Conservation (phyloP, 1,284 basidiomycete genomes). For the Athelia sp. region DNA sequence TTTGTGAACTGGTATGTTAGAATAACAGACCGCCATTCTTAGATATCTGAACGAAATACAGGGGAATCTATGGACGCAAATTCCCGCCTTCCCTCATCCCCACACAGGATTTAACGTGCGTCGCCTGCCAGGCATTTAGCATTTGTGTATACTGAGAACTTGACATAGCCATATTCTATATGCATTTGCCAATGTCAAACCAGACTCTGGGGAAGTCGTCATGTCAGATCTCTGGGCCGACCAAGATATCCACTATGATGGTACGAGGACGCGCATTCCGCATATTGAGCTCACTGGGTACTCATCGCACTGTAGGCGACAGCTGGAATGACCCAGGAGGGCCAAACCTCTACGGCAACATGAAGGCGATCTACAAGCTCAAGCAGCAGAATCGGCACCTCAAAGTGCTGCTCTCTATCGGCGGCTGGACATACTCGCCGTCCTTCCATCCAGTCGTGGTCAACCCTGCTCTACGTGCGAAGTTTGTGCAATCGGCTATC, state of each 20-base stretch:
- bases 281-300: constrained; percentile 21
- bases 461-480: constrained; percentile 53
- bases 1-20: constrained; percentile 75
- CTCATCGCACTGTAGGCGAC: constrained; percentile 52
- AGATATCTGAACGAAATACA: constrained; percentile 24
- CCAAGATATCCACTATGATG: constrained; percentile 78
- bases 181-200: constrained; percentile 85
- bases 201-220: constrained; percentile 80
- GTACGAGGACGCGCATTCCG: constrained; percentile 6
- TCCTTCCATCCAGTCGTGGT: constrained; percentile 74
- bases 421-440: constrained; percentile 88
- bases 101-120: constrained; percentile 77
- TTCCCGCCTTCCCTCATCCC: constrained; percentile 82
- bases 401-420: constrained; percentile 83
- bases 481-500: constrained; percentile 78
- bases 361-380: constrained; percentile 87
- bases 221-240: constrained; percentile 93
- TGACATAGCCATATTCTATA: constrained; percentile 68
- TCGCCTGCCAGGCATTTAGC: too few species aligned
- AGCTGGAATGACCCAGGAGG: constrained; percentile 82
- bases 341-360: constrained; percentile 89
- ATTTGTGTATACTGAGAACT: constrained; percentile 2
- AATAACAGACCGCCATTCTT: constrained; percentile 15
- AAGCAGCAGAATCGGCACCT: constrained; percentile 86
- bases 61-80: constrained; percentile 95